These are phyloP conservation scores for Cucurbita argyrosperma DNA, from an alignment of 306 rosid species.

Conservation along the genomic window DNA sequence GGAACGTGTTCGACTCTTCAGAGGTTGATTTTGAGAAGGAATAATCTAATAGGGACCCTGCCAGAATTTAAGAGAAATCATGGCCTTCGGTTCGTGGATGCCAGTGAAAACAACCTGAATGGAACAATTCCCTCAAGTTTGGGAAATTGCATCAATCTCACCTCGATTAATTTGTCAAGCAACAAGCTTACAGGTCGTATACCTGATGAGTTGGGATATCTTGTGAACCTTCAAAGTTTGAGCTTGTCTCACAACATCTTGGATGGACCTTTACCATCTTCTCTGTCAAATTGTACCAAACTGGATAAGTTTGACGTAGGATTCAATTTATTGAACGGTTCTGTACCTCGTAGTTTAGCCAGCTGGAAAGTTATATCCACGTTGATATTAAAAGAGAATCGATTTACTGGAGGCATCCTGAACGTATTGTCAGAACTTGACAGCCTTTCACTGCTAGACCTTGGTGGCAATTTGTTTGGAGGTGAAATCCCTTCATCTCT, in stretches of 20 bases:
- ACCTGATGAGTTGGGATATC: slow-evolving; percentile 53
- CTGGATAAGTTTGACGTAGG: slow-evolving; percentile 45
- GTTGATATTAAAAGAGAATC: slow-evolving; percentile 47
- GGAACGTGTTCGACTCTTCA: slow-evolving; percentile 54
- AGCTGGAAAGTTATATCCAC: slow-evolving; percentile 41
- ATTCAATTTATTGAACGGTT: slow-evolving; percentile 57
- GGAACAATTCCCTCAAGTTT: slow-evolving; percentile 55
- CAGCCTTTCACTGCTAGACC: slow-evolving; percentile 38
- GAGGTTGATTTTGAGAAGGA: slow-evolving; percentile 46
- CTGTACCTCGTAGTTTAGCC: slow-evolving; percentile 36
- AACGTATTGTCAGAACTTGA: slow-evolving; percentile 27
- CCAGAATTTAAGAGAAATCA: slow-evolving; percentile 35
- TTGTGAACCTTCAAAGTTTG: slow-evolving; percentile 34
- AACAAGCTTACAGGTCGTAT: slow-evolving; percentile 42
- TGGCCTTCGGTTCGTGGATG: slow-evolving; percentile 25
- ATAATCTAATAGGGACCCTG: slow-evolving; percentile 40
- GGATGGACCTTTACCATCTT: slow-evolving; percentile 54
- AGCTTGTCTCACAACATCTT: slow-evolving; percentile 42
- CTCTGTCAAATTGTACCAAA: slow-evolving; percentile 40
- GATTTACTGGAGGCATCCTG: slow-evolving; percentile 49
- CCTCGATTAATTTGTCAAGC: slow-evolving; percentile 28
- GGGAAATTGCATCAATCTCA: slow-evolving; percentile 41
- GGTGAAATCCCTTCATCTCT: slow-evolving; percentile 54
- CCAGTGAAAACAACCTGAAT: slow-evolving; percentile 35
- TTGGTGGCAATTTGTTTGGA: slow-evolving; percentile 63